Evolutionary conservation across 2,329 filamentous ascomycete species (phyloP).

Genomic region (Tolypocladium sp.): DNA sequence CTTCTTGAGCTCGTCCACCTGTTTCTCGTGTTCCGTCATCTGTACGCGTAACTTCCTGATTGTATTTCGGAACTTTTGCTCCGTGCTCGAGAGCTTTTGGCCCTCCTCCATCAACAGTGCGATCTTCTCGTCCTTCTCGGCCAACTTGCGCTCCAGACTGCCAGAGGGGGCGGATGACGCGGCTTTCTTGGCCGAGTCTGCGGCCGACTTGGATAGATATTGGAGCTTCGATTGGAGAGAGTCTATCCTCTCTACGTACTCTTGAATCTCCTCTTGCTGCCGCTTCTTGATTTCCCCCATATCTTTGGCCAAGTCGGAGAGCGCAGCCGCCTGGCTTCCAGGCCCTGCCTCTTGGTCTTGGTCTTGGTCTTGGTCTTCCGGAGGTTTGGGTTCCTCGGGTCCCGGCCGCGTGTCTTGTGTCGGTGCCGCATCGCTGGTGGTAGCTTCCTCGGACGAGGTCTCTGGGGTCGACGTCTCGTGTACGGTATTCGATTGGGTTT

Average conservation of each 20-base stretch:
- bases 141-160: slow-evolving; percentile 66
- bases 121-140: slow-evolving; percentile 86
- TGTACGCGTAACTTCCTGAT: slow-evolving; percentile 74
- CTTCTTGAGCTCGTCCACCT: slow-evolving; percentile 48
- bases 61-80: slow-evolving; percentile 73
- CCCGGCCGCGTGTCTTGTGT: background rate
- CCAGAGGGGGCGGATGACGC: slow-evolving; percentile 53
- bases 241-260: slow-evolving; percentile 83
- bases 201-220: slow-evolving; percentile 73
- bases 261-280: slow-evolving; percentile 74
- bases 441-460: background rate
- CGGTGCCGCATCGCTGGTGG: background rate
- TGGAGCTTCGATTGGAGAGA: slow-evolving; percentile 84
- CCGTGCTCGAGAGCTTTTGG: slow-evolving; percentile 74
- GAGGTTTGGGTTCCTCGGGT: background rate
- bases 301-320: slow-evolving; percentile 8
- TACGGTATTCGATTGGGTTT: background rate
- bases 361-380: background rate
- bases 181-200: slow-evolving; percentile 63
- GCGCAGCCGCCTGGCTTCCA: background rate
- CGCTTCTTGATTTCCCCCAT: slow-evolving; percentile 14
- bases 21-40: slow-evolving; percentile 56
- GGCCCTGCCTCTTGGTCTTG: background rate
- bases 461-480: background rate
- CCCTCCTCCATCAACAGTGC: slow-evolving; percentile 87